Evolutionary conservation across 495 filamentous ascomycete species (phyloP), one percentile per base, ranked within the genome.

Genomic region (Trichoderma asperelloides): DNA sequence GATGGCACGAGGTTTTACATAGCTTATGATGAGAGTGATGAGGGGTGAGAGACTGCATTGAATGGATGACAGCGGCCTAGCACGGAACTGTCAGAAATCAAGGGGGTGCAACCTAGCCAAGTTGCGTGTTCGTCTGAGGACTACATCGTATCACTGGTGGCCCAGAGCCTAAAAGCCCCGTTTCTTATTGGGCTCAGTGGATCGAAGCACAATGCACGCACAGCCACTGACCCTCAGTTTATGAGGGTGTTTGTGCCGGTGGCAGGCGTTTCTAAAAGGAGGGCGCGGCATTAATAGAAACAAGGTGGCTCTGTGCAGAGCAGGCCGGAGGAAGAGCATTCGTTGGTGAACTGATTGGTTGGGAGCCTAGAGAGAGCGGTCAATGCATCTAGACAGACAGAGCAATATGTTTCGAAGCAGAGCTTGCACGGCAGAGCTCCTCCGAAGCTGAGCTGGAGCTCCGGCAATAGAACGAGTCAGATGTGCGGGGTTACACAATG

Each of bases 141-240:
- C 25, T 60, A 25, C 55, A 60, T 60, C 55, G 55, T 60, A 60
- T 60, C 55, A 60, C 55, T 13, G 16, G 55, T 30, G 55, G 55
- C 55, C 55, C 11, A 30, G 23, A 60, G 55, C 23, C 55, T n/a
- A 3, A 21, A 25, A 60, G 55, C 55, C 55, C 55, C 55, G 55
- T 60, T 60, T 60, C 55, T 60, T 57, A 23, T 57, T 57, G 49
- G 23, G n/a, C n/a, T 57, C 49, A 60, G 55, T 60, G 55, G 55
- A 60, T 60, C 55, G 55, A 30, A 30, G 12, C 2, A 60, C 55
- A 28, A 60, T 60, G 55, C 55, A 60, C 23, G 55, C 55, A 60
- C 55, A 60, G 55, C 55, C 55, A 60, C 55, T 60, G 55, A 60
- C 25, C 55, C 12, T 60, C 27, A 2, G 55, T 30, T 60, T 30